These are phyloP conservation scores for Paradendryphiella salina DNA, from an alignment of 2,329 filamentous ascomycete genomes.

Conservation along the genomic window DNA sequence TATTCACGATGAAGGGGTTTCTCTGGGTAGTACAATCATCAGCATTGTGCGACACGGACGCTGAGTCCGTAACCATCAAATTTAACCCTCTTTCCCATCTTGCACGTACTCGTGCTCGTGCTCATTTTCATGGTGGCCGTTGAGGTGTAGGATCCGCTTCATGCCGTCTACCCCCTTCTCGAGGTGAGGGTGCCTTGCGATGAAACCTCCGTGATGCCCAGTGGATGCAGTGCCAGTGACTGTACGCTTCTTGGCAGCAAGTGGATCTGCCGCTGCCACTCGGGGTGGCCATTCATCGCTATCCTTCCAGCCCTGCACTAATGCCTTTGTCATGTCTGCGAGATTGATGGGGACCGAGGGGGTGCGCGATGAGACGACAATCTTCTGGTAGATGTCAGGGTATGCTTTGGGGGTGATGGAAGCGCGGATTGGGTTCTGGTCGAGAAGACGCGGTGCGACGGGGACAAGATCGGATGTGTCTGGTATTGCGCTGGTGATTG, in stretches of 20 bases:
- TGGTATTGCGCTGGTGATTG: slow-evolving; percentile 8
- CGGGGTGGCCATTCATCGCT: slow-evolving; percentile 91
- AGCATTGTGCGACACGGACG: slow-evolving; percentile 1
- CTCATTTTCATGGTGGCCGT: slow-evolving; percentile 18
- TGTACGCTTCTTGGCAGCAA: slow-evolving; percentile 46
- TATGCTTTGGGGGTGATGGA: slow-evolving; percentile 76
- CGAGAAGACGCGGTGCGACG: slow-evolving; percentile 71
- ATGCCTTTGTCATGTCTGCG: slow-evolving; percentile 74
- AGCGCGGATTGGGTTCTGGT: slow-evolving; percentile 73
- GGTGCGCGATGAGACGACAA: slow-evolving; percentile 76
- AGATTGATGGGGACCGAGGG: slow-evolving; percentile 89
- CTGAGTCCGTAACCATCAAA: neutral
- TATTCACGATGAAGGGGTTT: neutral
- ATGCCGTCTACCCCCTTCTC: slow-evolving; percentile 52
- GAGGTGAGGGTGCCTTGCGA: slow-evolving; percentile 47
- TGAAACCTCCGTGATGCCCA: slow-evolving; percentile 33
- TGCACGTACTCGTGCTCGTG: slow-evolving; percentile 9
- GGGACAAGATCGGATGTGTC: slow-evolving; percentile 61
- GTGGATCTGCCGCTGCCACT: slow-evolving; percentile 54
- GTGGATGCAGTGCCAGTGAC: slow-evolving; percentile 16
- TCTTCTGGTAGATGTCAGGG: slow-evolving; percentile 83
- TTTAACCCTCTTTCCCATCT: slow-evolving; percentile 17
- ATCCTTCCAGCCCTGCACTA: slow-evolving; percentile 88
- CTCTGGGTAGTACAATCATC: neutral
- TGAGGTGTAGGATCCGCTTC: slow-evolving; percentile 50